Base-by-base conservation (phyloP, 495 filamentous ascomycete species). In the Penicillium pulvis region DNA sequence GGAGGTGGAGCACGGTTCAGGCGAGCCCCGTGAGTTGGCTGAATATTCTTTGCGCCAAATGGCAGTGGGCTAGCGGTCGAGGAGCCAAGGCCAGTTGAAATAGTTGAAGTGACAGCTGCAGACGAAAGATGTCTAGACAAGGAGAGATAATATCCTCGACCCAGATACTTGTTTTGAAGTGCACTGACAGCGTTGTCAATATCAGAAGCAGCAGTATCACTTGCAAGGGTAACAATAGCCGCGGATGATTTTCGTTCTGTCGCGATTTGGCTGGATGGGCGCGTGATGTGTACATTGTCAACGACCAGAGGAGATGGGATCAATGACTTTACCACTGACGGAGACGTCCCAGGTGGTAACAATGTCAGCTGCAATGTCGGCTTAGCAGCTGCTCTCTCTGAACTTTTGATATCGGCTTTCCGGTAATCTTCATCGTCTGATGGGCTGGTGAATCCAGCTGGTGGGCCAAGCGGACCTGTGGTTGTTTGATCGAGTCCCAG, bases 41-140 rank as follows among this genome's bases (percentile, higher is more conserved):
- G 78, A n/a, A 90, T 80, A 5, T 81, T 78, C 63, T 86, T 89
- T n/a, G 93, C 93, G 23, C 91, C 91, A 63, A 97, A 98, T 0
- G 93, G 93, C 39, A 89, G 79, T 6, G 86, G 80, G 28, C 80
- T 75, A 3, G 79, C 71, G 0, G 80, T 72, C 2, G 83, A 81
- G n/a, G 80, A 72, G 16, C 77, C 68, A 26, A 84, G 52, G 41
- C 80, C 68, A 2, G 81, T 71, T 3, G 86, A 72, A 44, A 83
- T 70, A 9, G 79, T 77, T 4, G 83, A 79, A 11, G 81, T 76
- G 10, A 90, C 81, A 6, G 89, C 89, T 14, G 90, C 87, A 3
- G 93, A 96, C 4, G 93, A 94, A 19, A 97, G 84, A 73, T 94
- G 88, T 23, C 92, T 81, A 36, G 91, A 88, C 36, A 96, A 76